Evolutionary conservation across 106 monocot genomes (phyloP).

Genomic region (Posidonia australis): DNA sequence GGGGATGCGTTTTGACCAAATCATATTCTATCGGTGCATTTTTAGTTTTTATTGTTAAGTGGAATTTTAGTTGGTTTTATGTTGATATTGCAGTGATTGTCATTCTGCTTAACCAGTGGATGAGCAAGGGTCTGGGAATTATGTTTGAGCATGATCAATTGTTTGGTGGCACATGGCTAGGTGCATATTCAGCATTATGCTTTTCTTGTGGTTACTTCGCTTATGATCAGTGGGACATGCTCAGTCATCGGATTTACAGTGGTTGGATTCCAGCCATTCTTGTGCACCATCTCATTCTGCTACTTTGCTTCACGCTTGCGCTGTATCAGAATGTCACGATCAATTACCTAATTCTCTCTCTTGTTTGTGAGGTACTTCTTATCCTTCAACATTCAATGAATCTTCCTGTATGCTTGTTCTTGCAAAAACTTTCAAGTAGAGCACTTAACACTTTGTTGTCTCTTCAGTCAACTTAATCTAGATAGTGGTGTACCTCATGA

Average conservation of each 20-base stretch:
- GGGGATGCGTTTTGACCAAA: too few species aligned
- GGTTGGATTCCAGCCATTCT: slow-evolving; percentile 90
- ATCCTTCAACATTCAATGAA: background rate
- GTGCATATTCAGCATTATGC: slow-evolving; percentile 73
- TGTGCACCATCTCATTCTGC: slow-evolving; percentile 77
- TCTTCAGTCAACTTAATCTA: too few species aligned
- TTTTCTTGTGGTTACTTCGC: slow-evolving; percentile 99
- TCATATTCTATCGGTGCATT: background rate
- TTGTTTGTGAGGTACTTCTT: slow-evolving; percentile 76
- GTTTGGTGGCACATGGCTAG: slow-evolving; percentile 61
- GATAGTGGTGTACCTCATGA: too few species aligned
- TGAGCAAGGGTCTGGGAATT: slow-evolving; percentile 24
- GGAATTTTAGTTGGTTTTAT: background rate
- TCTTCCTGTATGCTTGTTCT: background rate
- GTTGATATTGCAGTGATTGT: slow-evolving; percentile 49
- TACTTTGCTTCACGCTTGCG: slow-evolving; percentile 87
- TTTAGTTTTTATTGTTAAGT: background rate
- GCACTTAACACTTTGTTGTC: background rate
- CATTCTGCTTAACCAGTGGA: slow-evolving; percentile 57
- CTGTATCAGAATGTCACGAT: slow-evolving; percentile 77
- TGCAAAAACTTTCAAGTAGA: background rate
- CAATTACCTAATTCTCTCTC: slow-evolving; percentile 90
- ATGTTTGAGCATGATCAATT: slow-evolving; percentile 71
- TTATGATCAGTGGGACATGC: slow-evolving; percentile 96
- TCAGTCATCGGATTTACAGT: slow-evolving; percentile 67